A percentile compares a stretch with the other conserved stretches of the same genome.
phyloP scores from a whole-genome alignment of 805 yeast species.

The Candida hungchunana region DNA sequence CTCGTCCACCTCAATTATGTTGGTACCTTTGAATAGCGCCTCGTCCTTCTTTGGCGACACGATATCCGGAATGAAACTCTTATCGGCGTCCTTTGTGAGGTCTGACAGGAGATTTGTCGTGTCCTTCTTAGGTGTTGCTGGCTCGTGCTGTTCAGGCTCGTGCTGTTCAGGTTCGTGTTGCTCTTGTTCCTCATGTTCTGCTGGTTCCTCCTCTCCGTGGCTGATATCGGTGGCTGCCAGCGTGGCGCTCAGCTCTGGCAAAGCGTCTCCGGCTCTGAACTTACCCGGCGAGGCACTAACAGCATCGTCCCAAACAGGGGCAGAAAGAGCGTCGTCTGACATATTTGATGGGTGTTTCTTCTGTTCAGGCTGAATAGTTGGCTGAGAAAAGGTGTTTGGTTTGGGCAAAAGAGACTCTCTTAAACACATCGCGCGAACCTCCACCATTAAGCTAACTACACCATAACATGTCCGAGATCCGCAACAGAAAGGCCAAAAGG shows the following conservation, averaged over 20 bases:
- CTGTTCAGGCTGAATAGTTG: not conserved
- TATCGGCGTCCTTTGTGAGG: slow-evolving; percentile 36
- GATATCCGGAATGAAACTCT: slow-evolving; percentile 17
- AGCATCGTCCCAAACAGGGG: slow-evolving; percentile 60
- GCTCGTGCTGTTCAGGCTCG: not conserved
- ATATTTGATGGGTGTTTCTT: slow-evolving; percentile 2
- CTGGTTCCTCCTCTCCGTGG: slow-evolving; percentile 1
- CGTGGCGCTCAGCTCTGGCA: slow-evolving; percentile 23
- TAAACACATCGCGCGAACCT: too few relatives aligned
- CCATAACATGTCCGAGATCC: slow-evolving; percentile 14
- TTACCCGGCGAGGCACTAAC: slow-evolving; percentile 33
- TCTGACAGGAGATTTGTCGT: slow-evolving; percentile 35
- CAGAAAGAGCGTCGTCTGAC: slow-evolving; percentile 42
- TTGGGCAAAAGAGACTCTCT: not conserved
- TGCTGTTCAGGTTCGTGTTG: not conserved
- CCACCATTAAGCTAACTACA: too few relatives aligned
- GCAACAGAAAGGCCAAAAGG: slow-evolving; percentile 12
- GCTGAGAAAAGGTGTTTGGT: not conserved
- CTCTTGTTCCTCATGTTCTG: not conserved
- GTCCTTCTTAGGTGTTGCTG: slow-evolving; percentile 11
- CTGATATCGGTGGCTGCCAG: slow-evolving; percentile 9
- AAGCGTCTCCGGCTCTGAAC: too few relatives aligned
- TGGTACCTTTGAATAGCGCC: slow-evolving; percentile 31
- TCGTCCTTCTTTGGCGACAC: slow-evolving; percentile 29
- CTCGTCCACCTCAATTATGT: slow-evolving; percentile 9